Conservation (phyloP, 768 basidiomycete species). For the Holtermannia corniformis region DNA sequence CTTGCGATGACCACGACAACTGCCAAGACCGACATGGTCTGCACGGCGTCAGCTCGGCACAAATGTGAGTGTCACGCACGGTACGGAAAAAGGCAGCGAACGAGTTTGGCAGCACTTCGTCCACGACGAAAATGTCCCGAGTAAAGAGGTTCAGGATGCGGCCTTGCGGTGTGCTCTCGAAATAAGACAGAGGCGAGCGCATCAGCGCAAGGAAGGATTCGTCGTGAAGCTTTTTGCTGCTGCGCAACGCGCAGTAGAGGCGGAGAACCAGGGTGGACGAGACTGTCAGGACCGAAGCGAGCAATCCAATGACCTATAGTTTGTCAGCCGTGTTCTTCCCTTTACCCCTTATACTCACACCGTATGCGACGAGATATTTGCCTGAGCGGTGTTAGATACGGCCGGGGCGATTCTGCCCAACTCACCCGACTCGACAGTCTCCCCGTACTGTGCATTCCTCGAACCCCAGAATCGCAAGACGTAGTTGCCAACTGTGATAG, state of each 20-base stretch:
- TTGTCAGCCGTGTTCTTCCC: no score
- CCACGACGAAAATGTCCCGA: slow-evolving; percentile 61
- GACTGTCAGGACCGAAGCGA: slow-evolving; percentile 51
- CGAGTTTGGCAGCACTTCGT: slow-evolving; percentile 69
- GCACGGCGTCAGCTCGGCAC: neutral
- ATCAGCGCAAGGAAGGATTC: slow-evolving; percentile 56
- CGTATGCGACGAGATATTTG: slow-evolving; percentile 50
- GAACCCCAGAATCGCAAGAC: slow-evolving; percentile 76
- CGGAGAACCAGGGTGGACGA: slow-evolving; percentile 58
- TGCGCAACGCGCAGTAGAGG: slow-evolving; percentile 66
- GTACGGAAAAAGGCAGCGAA: slow-evolving; percentile 65
- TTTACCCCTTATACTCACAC: no score
- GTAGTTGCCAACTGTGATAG: slow-evolving; percentile 19
- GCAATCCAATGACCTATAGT: slow-evolving; percentile 57
- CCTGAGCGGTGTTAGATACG: no score
- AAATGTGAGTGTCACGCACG: slow-evolving; percentile 43
- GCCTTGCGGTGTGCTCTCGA: slow-evolving; percentile 79
- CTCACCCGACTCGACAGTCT: slow-evolving; percentile 54
- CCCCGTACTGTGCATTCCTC: slow-evolving; percentile 55
- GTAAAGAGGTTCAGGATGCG: slow-evolving; percentile 87
- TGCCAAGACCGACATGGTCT: slow-evolving; percentile 35
- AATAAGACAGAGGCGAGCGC: slow-evolving; percentile 74
- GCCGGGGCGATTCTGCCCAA: no score
- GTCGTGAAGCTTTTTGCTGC: slow-evolving; percentile 68
- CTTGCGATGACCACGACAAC: slow-evolving; percentile 56